These are phyloP conservation scores for Cyanophora paradoxa DNA, from an alignment of 78 protist genomes.

Conservation along the genomic window DNA sequence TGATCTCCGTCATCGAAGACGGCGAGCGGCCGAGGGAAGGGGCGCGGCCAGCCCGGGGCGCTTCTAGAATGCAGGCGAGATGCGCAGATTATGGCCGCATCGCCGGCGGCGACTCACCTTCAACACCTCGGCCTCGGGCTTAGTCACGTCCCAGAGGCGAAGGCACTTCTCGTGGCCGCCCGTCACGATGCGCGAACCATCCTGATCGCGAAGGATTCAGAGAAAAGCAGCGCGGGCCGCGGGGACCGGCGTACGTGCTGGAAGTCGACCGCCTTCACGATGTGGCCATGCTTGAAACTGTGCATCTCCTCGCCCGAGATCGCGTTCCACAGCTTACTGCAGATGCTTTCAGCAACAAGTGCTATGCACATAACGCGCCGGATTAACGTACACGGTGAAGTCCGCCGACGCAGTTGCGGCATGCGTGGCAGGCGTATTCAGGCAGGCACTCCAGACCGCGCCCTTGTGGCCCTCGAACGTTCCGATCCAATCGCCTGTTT, in stretches of 20 bases:
- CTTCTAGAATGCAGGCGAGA: background rate
- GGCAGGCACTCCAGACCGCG: conserved; percentile 71
- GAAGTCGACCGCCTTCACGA: conserved; percentile 61
- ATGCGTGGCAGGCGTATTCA: conserved; percentile 48
- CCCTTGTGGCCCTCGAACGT: conserved; percentile 86
- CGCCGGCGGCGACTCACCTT: background rate
- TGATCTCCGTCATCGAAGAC: background rate
- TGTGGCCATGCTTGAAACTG: conserved; percentile 51
- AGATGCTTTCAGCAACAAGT: too few species aligned
- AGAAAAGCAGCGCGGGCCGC: too few species aligned
- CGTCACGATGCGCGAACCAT: conserved; percentile 36
- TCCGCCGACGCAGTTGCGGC: conserved; percentile 70
- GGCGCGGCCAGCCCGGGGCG: too few species aligned
- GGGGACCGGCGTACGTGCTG: too few species aligned
- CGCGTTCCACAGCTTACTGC: conserved; percentile 81
- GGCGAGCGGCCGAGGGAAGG: too few species aligned
- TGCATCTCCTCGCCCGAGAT: conserved; percentile 53
- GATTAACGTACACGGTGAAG: conserved; percentile 68
- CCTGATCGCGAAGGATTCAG: too few species aligned
- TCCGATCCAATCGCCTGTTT: conserved; percentile 88
- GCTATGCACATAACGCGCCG: too few species aligned
- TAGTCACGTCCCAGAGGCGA: conserved; percentile 44
- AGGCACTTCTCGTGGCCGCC: conserved; percentile 55
- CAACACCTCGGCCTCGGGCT: background rate
- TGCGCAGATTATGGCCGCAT: background rate